Evolutionary conservation across 2,329 filamentous ascomycete species (phyloP).

Genomic region (Cladophialophora carrionii): DNA sequence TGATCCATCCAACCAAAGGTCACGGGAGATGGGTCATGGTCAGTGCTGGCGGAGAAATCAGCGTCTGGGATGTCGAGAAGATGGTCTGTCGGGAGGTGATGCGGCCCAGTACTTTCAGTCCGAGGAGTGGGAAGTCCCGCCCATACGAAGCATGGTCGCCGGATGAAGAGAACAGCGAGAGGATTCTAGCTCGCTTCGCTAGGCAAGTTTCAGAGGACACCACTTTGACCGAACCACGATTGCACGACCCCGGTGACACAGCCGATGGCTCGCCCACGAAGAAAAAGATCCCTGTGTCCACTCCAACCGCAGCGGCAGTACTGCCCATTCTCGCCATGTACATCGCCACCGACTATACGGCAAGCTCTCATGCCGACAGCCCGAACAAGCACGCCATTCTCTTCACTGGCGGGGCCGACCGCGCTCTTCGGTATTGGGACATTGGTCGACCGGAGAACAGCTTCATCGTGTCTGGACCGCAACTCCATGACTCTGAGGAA

Average conservation of each 20-base stretch:
- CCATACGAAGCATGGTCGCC: constrained; percentile 84
- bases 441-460: constrained; percentile 76
- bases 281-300: background rate
- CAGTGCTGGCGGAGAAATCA: constrained; percentile 87
- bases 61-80: constrained; percentile 94
- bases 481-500: constrained; percentile 62
- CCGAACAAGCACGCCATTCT: constrained; percentile 75
- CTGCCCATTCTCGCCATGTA: constrained; percentile 44
- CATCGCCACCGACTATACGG: constrained; percentile 64
- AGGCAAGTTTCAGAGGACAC: constrained; percentile 46
- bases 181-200: constrained; percentile 83
- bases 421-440: constrained; percentile 94
- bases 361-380: constrained; percentile 32
- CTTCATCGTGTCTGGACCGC: constrained; percentile 71
- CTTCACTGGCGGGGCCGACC: constrained; percentile 84
- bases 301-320: constrained; percentile 3
- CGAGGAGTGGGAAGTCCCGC: constrained; percentile 46
- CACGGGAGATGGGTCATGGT: constrained; percentile 85
- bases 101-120: constrained; percentile 51
- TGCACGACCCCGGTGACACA: background rate
- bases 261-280: constrained; percentile 23
- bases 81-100: constrained; percentile 86
- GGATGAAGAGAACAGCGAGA: constrained; percentile 84
- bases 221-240: constrained; percentile 8
- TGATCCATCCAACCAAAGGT: constrained; percentile 75